These are phyloP conservation scores for Aspergillus sclerotialis DNA, from an alignment of 2,329 filamentous ascomycete species.

Conservation along the genomic window DNA sequence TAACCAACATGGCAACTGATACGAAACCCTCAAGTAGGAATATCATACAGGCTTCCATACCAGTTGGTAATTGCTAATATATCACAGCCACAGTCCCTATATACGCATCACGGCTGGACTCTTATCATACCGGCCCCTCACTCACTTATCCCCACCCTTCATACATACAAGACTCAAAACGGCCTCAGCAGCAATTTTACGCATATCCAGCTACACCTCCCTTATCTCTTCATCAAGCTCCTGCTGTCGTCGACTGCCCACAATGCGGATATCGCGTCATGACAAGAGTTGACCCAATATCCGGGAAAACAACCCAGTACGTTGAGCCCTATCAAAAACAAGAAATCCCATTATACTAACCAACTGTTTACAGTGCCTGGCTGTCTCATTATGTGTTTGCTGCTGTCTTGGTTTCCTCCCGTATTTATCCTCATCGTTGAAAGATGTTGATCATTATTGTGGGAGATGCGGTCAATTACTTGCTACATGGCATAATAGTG, in stretches of 20 bases:
- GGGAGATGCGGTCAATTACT: slow-evolving; percentile 39
- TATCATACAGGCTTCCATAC: too few species aligned
- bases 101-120: too few species aligned
- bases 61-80: too few species aligned
- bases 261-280: slow-evolving; percentile 5
- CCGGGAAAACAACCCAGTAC: slow-evolving; percentile 15
- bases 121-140: too few species aligned
- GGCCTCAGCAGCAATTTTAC: too few species aligned
- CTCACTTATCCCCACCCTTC: too few species aligned
- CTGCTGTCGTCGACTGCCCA: background rate
- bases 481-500: slow-evolving; percentile 44
- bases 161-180: too few species aligned
- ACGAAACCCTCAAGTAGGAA: too few species aligned
- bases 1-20: too few species aligned
- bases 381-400: slow-evolving; percentile 36
- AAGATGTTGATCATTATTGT: slow-evolving; percentile 45
- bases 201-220: background rate
- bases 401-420: slow-evolving; percentile 43
- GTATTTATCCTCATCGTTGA: slow-evolving; percentile 41
- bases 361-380: slow-evolving; percentile 14
- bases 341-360: background rate
- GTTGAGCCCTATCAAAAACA: slow-evolving; percentile 2
- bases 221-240: background rate
- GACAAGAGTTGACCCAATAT: slow-evolving; percentile 8
- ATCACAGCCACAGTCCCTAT: too few species aligned